Conservation (phyloP, 495 filamentous ascomycete species). For the Podospora sp. region DNA sequence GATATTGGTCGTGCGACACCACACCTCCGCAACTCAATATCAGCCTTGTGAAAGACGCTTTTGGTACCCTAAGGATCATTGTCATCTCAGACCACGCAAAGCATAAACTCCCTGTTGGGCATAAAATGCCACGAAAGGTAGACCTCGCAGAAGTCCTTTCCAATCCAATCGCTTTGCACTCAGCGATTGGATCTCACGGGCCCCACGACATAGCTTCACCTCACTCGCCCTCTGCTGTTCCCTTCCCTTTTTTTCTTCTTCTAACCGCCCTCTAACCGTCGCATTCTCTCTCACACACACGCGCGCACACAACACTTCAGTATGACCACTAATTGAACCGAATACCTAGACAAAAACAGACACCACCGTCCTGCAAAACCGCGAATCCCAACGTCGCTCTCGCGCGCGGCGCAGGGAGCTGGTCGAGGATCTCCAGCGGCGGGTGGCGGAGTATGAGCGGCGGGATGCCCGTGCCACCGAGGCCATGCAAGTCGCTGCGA, state of each 20-base stretch:
- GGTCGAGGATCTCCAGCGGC: slow-evolving; percentile 59
- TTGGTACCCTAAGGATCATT: neutral
- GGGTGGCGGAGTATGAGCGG: slow-evolving; percentile 53
- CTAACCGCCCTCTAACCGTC: no score
- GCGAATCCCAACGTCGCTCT: slow-evolving; percentile 70
- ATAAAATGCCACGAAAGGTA: slow-evolving; percentile 12
- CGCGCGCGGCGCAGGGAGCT: slow-evolving; percentile 66
- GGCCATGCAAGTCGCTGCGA: slow-evolving; percentile 58
- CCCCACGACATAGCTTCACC: no score
- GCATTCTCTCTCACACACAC: no score
- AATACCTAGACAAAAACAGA: slow-evolving; percentile 10
- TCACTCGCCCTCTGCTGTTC: no score
- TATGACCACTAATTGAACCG: neutral
- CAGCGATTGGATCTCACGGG: no score
- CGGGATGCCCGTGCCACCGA: slow-evolving; percentile 52
- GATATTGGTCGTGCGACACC: neutral
- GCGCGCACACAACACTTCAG: neutral
- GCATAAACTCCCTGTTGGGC: neutral
- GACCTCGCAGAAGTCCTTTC: neutral
- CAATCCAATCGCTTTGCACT: neutral
- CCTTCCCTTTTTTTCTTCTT: no score
- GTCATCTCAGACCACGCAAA: neutral
- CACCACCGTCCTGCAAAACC: slow-evolving; percentile 20
- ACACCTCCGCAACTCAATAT: neutral
- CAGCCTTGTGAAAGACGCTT: neutral